Conservation (phyloP, 1,284 basidiomycete species). For the Hemileia vastatrix region DNA sequence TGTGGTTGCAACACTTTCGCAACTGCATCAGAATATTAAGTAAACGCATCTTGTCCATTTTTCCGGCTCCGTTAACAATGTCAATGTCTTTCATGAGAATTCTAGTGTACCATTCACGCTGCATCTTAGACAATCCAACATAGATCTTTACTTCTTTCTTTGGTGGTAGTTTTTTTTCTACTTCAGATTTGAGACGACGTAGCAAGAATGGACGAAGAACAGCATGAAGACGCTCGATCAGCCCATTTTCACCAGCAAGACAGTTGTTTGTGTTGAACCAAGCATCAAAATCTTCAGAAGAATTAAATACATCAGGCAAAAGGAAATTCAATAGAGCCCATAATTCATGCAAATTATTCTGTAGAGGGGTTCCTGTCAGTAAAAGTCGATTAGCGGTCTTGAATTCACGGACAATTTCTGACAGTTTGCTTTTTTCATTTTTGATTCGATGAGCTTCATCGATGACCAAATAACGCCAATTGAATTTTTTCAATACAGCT, state of each 20-base stretch:
- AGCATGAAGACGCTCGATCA: constrained; percentile 72
- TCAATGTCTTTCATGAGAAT: constrained; percentile 99
- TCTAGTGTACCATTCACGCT: constrained; percentile 43
- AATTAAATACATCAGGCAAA: constrained; percentile 79
- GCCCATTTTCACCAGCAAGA: constrained; percentile 37
- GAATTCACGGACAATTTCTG: constrained; percentile 87
- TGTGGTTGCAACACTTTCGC: constrained; percentile 43
- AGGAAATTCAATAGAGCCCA: constrained; percentile 93
- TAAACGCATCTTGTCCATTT: constrained; percentile 42
- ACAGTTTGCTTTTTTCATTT: constrained; percentile 39
- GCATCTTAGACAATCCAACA: constrained; percentile 40
- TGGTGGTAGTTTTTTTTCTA: constrained; percentile 62
- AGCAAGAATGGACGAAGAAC: constrained; percentile 93
- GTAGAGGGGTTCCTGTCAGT: constrained; percentile 30
- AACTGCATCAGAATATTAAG: constrained; percentile 45
- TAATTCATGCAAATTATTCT: constrained; percentile 87
- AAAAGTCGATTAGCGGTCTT: constrained; percentile 76
- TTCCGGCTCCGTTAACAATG: constrained; percentile 71
- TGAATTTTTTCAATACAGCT: no score
- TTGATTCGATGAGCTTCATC: constrained; percentile 46
- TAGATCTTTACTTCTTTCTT: constrained; percentile 63
- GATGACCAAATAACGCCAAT: no score
- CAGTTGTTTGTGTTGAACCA: constrained; percentile 54
- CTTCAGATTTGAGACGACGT: constrained; percentile 85
- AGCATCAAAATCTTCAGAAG: constrained; percentile 77